Base-by-base conservation (phyloP, 2,329 filamentous ascomycete species). In the Botrytis medusae region DNA sequence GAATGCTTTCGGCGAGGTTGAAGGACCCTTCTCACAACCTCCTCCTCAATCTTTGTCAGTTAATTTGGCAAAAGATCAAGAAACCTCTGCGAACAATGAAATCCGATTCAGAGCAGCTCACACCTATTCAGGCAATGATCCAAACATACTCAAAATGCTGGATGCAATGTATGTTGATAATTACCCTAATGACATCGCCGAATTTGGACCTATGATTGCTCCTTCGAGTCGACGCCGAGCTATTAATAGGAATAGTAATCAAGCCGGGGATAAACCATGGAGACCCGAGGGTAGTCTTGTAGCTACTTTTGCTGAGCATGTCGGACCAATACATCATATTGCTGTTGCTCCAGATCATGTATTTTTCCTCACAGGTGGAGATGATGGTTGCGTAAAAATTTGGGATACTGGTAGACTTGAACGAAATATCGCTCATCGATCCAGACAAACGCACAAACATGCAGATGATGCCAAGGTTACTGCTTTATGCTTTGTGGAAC, bases 321-420 rank as follows among this genome's bases (percentile, higher is more conserved):
- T 87, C 42, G 93, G 90, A 0, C 89, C 93, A 12, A 89, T 98
- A 76, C 97, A 92, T 79, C 90, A 95, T 16, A 89, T 98, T 18
- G 86, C 92, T 2, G 89, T 94, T 12, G 91, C 96, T 2, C 94
- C 95, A 0, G 96, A 99, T 80, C 95, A 99, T 81, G 85, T 91
- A 7, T 99, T 99, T 83, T 99, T 99, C 82, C 87, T 98, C 73
- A 98, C 96, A 0, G 95, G 91, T 10, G 95, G 95, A 16, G 93
- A 97, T 79, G 96, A 99, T 82, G 93, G 96, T 4, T 90, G 89
- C 10, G 93, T 98, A 73, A 97, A 93, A 80, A 88, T 99, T 8
- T 99, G 96, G 96, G 96, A 99, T 83, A 92, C 94, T 40, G 91
- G 90, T 40, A 89, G 96, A 37, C 86, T 99, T 10, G 96, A 99